Percentiles rank a stretch among this genome's conserved stretches.
Evolutionary conservation across 306 rosid species (phyloP).

Genomic region (Corylus heterophylla): DNA sequence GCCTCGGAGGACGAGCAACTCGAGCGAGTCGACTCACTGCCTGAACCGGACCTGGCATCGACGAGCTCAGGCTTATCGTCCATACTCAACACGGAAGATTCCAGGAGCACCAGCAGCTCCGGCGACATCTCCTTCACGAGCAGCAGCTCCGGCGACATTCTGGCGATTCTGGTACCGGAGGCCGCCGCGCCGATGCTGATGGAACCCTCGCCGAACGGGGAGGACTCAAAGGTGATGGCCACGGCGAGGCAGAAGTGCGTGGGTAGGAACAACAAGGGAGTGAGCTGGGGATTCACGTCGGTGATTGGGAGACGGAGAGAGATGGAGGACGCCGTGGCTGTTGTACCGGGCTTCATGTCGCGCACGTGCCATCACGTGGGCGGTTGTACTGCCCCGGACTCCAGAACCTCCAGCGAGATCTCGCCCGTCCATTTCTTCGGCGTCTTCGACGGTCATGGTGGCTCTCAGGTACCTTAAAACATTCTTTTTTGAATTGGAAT

Average conservation of each 20-base stretch:
- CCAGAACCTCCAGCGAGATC: constrained; percentile 61
- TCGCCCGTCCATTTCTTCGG: constrained; percentile 77
- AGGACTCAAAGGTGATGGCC: neutral
- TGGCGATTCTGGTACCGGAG: constrained; percentile 20
- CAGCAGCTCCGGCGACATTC: constrained; percentile 64
- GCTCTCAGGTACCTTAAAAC: constrained; percentile 58
- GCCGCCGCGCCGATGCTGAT: neutral
- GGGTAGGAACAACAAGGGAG: constrained; percentile 56
- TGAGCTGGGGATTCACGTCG: constrained; percentile 62
- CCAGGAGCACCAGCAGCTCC: constrained; percentile 40
- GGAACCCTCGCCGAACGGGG: constrained; percentile 2
- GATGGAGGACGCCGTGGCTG: constrained; percentile 80
- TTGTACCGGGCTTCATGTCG: constrained; percentile 64
- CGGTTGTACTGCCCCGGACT: constrained; percentile 68
- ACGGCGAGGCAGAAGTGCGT: constrained; percentile 57
- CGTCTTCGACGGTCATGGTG: constrained; percentile 88
- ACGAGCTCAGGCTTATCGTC: constrained; percentile 47
- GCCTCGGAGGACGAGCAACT: constrained; percentile 36
- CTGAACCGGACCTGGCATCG: constrained; percentile 26
- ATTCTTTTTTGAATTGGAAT: neutral
- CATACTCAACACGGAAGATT: constrained; percentile 29
- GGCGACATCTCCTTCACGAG: constrained; percentile 54
- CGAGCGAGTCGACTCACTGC: constrained; percentile 46
- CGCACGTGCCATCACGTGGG: constrained; percentile 65
- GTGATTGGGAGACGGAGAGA: constrained; percentile 75